Base-by-base conservation (phyloP, 2,329 filamentous ascomycete species). In the Colletotrichum phormii region DNA sequence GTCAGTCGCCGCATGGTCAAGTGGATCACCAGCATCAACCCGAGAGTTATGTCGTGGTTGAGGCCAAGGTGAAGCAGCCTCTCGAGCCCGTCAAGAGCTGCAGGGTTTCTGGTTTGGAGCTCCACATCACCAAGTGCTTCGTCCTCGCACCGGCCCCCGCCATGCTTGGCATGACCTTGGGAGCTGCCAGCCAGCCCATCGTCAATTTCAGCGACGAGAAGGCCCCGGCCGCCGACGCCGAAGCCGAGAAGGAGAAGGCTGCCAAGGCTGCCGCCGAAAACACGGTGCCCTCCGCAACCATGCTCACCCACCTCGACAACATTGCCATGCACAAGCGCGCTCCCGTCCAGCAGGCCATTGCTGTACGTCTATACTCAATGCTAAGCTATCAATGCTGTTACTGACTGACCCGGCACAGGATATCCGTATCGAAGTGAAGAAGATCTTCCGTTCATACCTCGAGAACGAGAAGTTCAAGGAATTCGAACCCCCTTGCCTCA, bases 1-100 rank as follows among this genome's bases (percentile, higher is more conserved):
- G 89, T 95, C 57, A 93, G 90, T 74, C 92, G 92, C 81, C 95
- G 94, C 83, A 98, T 98, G 96, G 94, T 98, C 80, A 98, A 98
- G 85, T 98, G 94, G 90, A 91, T 93, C 62, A 90, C 90, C 59
- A 89, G 86, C 58, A 85, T 98, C 76, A 93, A 90, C 79, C 92
- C 59, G 96, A 98, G 87, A 95, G 93, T 77, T 95, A 93, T 77
- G 91, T 98, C 29, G 86, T 92, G 53, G 91, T 98, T 72, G 94
- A 97, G 79, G 97, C 93, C 76, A 85, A 89, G 49, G 92, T 98
- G 67, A 90, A 95, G 87, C 93, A 93, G 84, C 93, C 95, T 0
- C 89, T 93, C 29, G 95, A 97, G 79, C 93, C 94, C 2, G 93
- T 98, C 81, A 97, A 97, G 85, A 97, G 94, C 79, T 94, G 94